These are phyloP conservation scores for Neophaeococcomyces aloes DNA, from an alignment of 2,329 filamentous ascomycete genomes.

Conservation along the genomic window DNA sequence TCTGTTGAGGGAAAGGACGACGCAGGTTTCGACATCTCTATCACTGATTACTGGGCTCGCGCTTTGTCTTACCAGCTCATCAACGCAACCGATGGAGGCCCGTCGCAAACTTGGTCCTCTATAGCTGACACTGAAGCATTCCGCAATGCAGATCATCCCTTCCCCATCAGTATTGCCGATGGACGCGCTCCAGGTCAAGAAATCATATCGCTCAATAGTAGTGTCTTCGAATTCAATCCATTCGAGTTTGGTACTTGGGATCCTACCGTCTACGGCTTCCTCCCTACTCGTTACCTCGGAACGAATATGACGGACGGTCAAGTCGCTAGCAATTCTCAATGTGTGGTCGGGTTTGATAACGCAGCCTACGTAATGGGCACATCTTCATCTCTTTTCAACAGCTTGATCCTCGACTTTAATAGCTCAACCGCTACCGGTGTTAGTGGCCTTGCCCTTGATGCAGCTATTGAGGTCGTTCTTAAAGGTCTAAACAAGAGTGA, in stretches of 20 bases:
- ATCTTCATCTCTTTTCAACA: constrained; percentile 74
- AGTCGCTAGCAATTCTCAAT: constrained; percentile 47
- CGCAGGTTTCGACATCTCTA: constrained; percentile 56
- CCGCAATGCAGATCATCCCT: constrained; percentile 50
- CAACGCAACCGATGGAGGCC: constrained; percentile 62
- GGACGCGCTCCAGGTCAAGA: constrained; percentile 52
- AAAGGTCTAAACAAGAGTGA: constrained; percentile 49
- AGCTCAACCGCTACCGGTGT: constrained; percentile 36
- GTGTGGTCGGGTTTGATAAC: constrained; percentile 73
- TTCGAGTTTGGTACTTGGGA: constrained; percentile 70
- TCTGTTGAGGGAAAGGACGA: constrained; percentile 51
- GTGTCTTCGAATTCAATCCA: constrained; percentile 67
- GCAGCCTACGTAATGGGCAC: constrained; percentile 77
- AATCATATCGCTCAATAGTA: constrained; percentile 59
- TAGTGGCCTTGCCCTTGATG: constrained; percentile 45
- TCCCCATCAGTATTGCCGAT: constrained; percentile 65
- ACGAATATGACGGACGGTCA: constrained; percentile 58
- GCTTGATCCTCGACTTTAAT: constrained; percentile 58
- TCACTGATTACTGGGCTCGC: constrained; percentile 86
- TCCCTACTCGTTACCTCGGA: constrained; percentile 59
- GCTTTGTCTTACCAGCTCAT: constrained; percentile 79
- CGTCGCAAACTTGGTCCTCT: constrained; percentile 71
- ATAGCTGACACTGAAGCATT: constrained; percentile 57
- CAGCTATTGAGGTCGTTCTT: constrained; percentile 30
- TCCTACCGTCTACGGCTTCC: constrained; percentile 60